phyloP scores from a whole-genome alignment of 768 basidiomycete species.

The Pleurotus tuoliensis region DNA sequence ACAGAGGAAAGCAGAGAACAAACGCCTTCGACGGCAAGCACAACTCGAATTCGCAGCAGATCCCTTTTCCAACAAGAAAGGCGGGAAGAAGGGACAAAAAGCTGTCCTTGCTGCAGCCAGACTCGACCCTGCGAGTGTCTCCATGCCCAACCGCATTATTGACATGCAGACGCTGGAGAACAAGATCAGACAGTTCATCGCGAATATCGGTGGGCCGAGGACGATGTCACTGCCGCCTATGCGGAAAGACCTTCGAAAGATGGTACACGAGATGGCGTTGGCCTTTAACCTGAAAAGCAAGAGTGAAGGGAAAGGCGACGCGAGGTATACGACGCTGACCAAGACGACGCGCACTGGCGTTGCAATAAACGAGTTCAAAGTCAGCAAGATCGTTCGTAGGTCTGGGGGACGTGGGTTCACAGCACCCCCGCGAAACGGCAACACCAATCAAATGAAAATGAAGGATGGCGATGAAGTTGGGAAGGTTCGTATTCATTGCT shows the following conservation, averaged over 20 bases:
- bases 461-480: slow-evolving; percentile 88
- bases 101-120: slow-evolving; percentile 56
- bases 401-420: slow-evolving; percentile 27
- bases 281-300: slow-evolving; percentile 76
- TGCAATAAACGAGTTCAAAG: slow-evolving; percentile 54
- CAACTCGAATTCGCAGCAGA: slow-evolving; percentile 58
- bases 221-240: slow-evolving; percentile 77
- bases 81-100: slow-evolving; percentile 67
- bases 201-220: slow-evolving; percentile 42
- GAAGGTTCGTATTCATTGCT: slow-evolving; percentile 40
- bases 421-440: slow-evolving; percentile 19
- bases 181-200: slow-evolving; percentile 69
- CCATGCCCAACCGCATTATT: slow-evolving; percentile 48
- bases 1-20: slow-evolving; percentile 74
- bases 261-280: slow-evolving; percentile 75
- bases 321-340: slow-evolving; percentile 71
- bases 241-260: slow-evolving; percentile 64
- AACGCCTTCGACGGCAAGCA: slow-evolving; percentile 55
- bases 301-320: slow-evolving; percentile 68
- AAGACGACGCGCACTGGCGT: slow-evolving; percentile 63
- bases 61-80: slow-evolving; percentile 56
- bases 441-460: slow-evolving; percentile 16
- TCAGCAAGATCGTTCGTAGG: slow-evolving; percentile 41
- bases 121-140: slow-evolving; percentile 41
- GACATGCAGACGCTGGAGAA: slow-evolving; percentile 65